Evolutionary conservation across 1,139 yeast species (phyloP).

Genomic region (Magnusiomyces paraingens): DNA sequence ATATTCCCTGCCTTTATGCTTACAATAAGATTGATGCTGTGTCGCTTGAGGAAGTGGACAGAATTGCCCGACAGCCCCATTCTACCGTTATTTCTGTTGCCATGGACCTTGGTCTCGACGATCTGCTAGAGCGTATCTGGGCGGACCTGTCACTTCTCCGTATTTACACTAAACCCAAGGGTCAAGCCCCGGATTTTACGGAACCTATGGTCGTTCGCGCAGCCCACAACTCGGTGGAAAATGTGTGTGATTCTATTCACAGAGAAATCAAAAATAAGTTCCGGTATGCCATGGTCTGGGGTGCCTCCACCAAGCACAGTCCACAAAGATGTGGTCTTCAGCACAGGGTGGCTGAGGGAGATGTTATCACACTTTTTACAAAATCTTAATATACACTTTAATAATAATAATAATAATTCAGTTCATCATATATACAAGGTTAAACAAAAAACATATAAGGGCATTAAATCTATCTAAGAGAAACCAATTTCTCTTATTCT

Average conservation of each 20-base stretch:
- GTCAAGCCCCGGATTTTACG: conserved; percentile 66
- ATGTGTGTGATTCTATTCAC: conserved; percentile 88
- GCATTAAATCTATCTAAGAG: neutral
- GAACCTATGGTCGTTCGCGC: conserved; percentile 91
- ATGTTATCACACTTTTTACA: conserved; percentile 85
- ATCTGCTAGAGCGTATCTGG: conserved; percentile 91
- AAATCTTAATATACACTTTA: conserved; percentile 38
- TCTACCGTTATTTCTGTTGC: conserved; percentile 93
- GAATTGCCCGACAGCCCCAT: conserved; percentile 85
- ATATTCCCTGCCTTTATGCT: conserved; percentile 86
- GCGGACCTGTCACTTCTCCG: conserved; percentile 72
- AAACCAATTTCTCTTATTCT: neutral
- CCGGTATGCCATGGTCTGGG: conserved; percentile 95
- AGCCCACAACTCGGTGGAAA: conserved; percentile 65
- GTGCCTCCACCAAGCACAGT: conserved; percentile 87
- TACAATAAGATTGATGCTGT: conserved; percentile 95
- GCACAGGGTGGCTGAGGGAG: conserved; percentile 85
- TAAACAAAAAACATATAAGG: too few relatives aligned
- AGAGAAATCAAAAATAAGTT: conserved; percentile 88
- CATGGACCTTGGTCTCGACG: conserved; percentile 76
- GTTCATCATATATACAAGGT: neutral
- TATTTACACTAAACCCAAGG: conserved; percentile 82
- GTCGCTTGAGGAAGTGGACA: conserved; percentile 86
- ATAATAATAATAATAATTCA: neutral
- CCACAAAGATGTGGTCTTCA: conserved; percentile 93